Percentiles rank a stretch among this genome's conserved stretches.
These are phyloP conservation scores for Talaromyces nanjingensis DNA, from an alignment of 495 filamentous ascomycete species.

Conservation along the genomic window DNA sequence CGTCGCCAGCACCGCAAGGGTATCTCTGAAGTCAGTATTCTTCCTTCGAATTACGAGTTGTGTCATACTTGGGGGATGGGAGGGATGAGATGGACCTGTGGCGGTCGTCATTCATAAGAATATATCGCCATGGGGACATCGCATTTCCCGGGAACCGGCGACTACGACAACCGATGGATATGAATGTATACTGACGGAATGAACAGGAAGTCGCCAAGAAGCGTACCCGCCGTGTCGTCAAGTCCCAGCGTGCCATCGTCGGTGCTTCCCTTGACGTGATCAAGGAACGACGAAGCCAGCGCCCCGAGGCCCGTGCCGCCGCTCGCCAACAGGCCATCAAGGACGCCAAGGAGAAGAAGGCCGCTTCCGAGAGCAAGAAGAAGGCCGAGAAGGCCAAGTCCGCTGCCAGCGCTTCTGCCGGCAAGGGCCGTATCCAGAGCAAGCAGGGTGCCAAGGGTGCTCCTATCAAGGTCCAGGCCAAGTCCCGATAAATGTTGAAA, in stretches of 20 bases:
- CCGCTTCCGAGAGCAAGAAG: conserved; percentile 78
- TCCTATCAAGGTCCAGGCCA: conserved; percentile 76
- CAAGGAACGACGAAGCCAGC: conserved; percentile 92
- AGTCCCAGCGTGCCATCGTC: conserved; percentile 97
- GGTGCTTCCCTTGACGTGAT: conserved; percentile 98
- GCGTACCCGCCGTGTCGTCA: conserved; percentile 95
- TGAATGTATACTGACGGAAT: conserved; percentile 33
- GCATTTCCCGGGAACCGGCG: not conserved
- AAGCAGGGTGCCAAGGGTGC: conserved; percentile 97
- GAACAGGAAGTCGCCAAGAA: conserved; percentile 97
- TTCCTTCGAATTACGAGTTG: not conserved
- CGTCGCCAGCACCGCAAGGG: conserved; percentile 99
- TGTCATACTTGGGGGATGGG: not conserved
- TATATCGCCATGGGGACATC: not conserved
- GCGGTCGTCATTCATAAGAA: not conserved
- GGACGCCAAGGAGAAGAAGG: conserved; percentile 96
- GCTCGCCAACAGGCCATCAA: conserved; percentile 88
- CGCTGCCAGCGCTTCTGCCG: conserved; percentile 66
- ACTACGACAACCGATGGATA: not conserved
- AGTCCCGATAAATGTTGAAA: conserved; percentile 63
- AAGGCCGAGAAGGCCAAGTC: conserved; percentile 99
- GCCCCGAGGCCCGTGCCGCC: conserved; percentile 90
- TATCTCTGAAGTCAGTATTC: conserved; percentile 91
- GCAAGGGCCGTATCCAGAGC: conserved; percentile 73
- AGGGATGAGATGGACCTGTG: conserved; percentile 3